Evolutionary conservation across 768 basidiomycete genomes (phyloP), one percentile per base, ranked within the genome.

Genomic region (Lactarius akahatsu): DNA sequence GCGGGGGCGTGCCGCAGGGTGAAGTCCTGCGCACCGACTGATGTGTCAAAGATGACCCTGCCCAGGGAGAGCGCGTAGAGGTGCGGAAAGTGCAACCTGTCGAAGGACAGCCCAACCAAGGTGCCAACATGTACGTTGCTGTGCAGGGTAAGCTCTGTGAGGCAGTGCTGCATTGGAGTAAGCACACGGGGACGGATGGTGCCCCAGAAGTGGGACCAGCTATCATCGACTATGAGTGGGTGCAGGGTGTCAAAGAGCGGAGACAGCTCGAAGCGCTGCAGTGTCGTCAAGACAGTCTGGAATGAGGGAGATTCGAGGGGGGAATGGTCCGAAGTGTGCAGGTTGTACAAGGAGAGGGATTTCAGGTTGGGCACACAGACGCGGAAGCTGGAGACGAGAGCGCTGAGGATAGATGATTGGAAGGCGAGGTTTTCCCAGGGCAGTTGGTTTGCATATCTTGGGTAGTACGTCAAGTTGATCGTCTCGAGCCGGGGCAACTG

Each of bases 401-500:
- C 43, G 13, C 50, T n/a, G 45, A 55, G 50, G 30, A 54, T 13
- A 20, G 43, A 62, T 8, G 16, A 15, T 15, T 62, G 50, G 13
- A 47, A n/a, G 16, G 28, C 13, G 4, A n/a, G 28, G 30, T 9
- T 13, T n/a, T 26, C n/a, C 4, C 13, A 3, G 20, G 4, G 9
- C 10, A 13, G 10, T 9, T 13, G 38, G 38, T 50, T 4, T 6
- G 2, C 30, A 38, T 54, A 55, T 13, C 10, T 50, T 15, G 43
- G 43, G n/a, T 16, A 62, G 34, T 55, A 62, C n/a, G 30, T 52
- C 43, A 62, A 38, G 30, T n/a, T 26, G 45, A 62, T 18, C 3
- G 61, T 16, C 20, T 50, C 36, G n/a, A 38, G 50, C 4, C 20
- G 38, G 18, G 20, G 61, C n/a, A 38, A 38, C 11, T 57, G 18